These are phyloP conservation scores for Cystoderma amianthinum DNA, from an alignment of 768 basidiomycete species.

Conservation along the genomic window DNA sequence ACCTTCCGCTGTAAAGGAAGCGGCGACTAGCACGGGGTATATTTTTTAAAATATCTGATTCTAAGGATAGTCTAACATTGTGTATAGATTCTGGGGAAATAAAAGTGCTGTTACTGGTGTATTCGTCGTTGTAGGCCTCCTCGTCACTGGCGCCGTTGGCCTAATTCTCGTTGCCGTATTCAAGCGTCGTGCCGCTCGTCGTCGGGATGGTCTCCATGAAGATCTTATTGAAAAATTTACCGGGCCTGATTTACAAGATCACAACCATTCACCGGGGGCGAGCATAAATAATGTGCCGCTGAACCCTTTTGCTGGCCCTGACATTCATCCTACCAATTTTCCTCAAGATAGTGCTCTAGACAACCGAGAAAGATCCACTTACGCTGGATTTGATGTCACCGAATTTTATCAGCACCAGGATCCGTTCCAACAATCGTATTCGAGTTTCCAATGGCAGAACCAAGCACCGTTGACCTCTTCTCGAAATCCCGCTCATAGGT, in stretches of 20 bases:
- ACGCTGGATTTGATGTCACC: slow-evolving; percentile 5
- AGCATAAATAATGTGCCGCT: slow-evolving; percentile 21
- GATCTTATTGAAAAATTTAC: slow-evolving; percentile 19
- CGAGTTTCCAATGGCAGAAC: neutral
- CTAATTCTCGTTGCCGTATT: slow-evolving; percentile 5
- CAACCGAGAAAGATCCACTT: slow-evolving; percentile 1
- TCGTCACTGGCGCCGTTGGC: slow-evolving; percentile 22
- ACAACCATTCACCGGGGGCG: slow-evolving; percentile 16
- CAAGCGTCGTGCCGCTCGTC: slow-evolving; percentile 7
- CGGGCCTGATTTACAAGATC: slow-evolving; percentile 12
- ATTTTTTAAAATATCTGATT: neutral
- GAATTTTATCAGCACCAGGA: slow-evolving; percentile 13
- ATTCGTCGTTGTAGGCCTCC: slow-evolving; percentile 33
- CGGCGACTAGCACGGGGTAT: neutral
- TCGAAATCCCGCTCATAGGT: slow-evolving; percentile 12
- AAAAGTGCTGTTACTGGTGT: slow-evolving; percentile 39
- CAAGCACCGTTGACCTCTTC: neutral
- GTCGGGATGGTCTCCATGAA: slow-evolving; percentile 14
- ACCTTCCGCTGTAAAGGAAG: neutral
- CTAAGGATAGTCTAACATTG: neutral
- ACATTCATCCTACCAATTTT: slow-evolving; percentile 9
- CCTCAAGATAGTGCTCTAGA: neutral
- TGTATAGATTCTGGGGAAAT: slow-evolving; percentile 38
- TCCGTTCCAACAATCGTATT: neutral
- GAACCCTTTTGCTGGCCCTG: slow-evolving; percentile 16